Evolutionary conservation across 169 alveolate genomes (phyloP).

Genomic region (Plasmodium coatneyi): DNA sequence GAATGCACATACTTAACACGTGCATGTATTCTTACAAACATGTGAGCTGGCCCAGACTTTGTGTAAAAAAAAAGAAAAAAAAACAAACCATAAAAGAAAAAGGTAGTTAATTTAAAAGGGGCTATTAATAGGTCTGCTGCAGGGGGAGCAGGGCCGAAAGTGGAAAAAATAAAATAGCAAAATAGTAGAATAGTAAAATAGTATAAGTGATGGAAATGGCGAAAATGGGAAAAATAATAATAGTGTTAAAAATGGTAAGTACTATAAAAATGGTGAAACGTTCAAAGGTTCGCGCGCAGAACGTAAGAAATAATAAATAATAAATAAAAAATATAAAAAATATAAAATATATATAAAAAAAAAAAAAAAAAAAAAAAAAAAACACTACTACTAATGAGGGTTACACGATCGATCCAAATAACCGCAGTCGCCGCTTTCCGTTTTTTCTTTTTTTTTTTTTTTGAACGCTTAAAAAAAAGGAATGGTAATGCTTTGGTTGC

Average conservation of each 20-base stretch:
- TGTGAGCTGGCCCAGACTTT: background rate
- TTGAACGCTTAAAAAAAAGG: background rate
- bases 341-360: background rate
- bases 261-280: background rate
- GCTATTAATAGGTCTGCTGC: background rate
- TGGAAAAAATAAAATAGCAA: background rate
- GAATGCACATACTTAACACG: background rate
- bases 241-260: background rate
- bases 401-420: background rate
- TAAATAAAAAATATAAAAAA: background rate
- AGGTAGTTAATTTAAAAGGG: background rate
- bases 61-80: background rate
- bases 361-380: background rate
- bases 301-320: background rate
- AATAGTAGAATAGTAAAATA: background rate
- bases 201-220: background rate
- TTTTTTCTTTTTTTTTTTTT: background rate
- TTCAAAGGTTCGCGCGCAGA: background rate
- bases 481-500: background rate
- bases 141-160: background rate
- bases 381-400: background rate
- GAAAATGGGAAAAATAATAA: background rate
- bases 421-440: background rate
- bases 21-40: background rate
- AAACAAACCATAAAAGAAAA: background rate